Base-by-base conservation (phyloP, 129 eudicot genomes). In the Erigeron canadensis region DNA sequence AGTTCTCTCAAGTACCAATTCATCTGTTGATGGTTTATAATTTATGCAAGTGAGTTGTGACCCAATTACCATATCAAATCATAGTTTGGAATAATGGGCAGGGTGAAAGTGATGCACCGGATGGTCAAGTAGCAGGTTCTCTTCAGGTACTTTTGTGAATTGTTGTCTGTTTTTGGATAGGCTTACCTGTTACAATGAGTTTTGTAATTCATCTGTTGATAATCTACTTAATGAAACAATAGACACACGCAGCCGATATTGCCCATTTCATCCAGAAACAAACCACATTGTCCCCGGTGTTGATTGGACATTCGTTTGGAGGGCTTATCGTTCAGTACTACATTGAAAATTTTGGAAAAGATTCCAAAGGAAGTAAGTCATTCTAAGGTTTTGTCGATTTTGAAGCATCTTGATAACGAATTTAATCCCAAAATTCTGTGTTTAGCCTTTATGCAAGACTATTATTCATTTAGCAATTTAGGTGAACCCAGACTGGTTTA, bases 71-170 rank as follows among this genome's bases (percentile, higher is more conserved):
- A 9, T 42, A 62, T 41, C 16, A 47, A 59, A 47, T 70, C 56
- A 10, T 43, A 40, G 47, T 74, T 51, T 65, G n/a, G 48, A 47
- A 61, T 56, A 44, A 44, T 77, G 67, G 46, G 21, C 84, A 91
- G 97, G 97, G 97, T 58, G 97, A 91, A 86, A 91, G 97, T 65
- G 97, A 91, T 86, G 81, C 76, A 47, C 91, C 97, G 38, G 64
- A 79, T 55, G 91, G 80, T 75, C 17, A 86, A 3, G 96, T 88
- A 63, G 96, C 96, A 48, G 97, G 97, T 65, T 21, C 94, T 21
- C 97, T 91, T 57, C 78, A 91, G 96, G 97, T 88, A 75, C 47
- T 41, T 19, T 57, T 39, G 28, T 28, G 15, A 8, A 43, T 10
- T 21, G 17, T 7, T 4, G 17, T 41, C 2, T n/a, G 17, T 63